Evolutionary conservation across 352 stramenopile genomes (phyloP), one percentile per base, ranked within the genome.

Genomic region (Elongisporangium anandrum): DNA sequence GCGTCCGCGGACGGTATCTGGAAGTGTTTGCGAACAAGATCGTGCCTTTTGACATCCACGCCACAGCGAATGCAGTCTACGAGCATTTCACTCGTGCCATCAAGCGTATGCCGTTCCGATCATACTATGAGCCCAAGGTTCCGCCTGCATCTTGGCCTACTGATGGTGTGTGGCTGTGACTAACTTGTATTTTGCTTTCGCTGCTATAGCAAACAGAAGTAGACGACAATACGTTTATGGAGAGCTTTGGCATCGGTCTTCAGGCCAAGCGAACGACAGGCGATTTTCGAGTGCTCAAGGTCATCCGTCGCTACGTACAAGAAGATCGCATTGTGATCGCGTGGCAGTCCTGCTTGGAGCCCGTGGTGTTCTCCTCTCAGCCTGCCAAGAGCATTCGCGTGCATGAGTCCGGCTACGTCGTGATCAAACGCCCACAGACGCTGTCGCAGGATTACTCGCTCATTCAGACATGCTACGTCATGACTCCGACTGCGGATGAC

Each of bases 391-490:
- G 34, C 34, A 45, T 45, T 17, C 34, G 34, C 34, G 34, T 45
- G 1, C 34, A 45, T 17, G 34, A 45, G 4, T 45, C 34, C 34
- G 75, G 79, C 0, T 89, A 82, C 54, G 66, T 89, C 26, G 59
- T 86, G 21, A 64, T 85, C 51, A 76, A 76, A 60, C 69, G 70
- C 19, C 67, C 72, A 6, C 65, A 57, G 15, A 65, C 72, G 13
- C 68, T 73, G 48, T 67, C 72, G 47, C 48, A 58, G 50, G 58
- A 61, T 8, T 75, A 65, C 55, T 64, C 74, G 50, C 63, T 87
- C 19, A 23, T 89, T 45, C 76, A 85, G 56, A 77, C 76, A 55
- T 80, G 74, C 54, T 81, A 81, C 57, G 66, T 88, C 34, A 81
- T 85, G 50, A 85, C 74, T 6, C 79, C 79, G 19, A 45, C 34